These are phyloP conservation scores for Leucocoprinus birnbaumii DNA, from an alignment of 768 basidiomycete genomes.

Conservation along the genomic window DNA sequence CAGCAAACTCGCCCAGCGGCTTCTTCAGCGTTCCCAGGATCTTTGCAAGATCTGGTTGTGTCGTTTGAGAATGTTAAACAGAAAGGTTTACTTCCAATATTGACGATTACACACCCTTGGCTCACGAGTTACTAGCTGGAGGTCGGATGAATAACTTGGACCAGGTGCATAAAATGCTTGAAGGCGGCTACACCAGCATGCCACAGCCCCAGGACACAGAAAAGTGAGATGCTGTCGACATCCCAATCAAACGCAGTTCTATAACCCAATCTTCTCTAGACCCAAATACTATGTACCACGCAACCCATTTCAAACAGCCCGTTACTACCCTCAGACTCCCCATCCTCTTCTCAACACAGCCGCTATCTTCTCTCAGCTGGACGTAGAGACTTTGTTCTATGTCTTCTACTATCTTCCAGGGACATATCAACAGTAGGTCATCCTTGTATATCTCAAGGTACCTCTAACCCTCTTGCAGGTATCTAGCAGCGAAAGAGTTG, in stretches of 20 bases:
- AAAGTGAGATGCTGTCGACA: conserved; percentile 53
- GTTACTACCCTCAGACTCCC: conserved; percentile 92
- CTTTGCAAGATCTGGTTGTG: conserved; percentile 86
- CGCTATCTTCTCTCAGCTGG: conserved; percentile 84
- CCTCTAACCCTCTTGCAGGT: conserved; percentile 42
- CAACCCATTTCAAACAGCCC: conserved; percentile 87
- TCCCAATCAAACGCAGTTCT: background rate
- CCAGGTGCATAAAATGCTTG: conserved; percentile 89
- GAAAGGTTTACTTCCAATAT: conserved; percentile 60
- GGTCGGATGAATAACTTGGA: conserved; percentile 84
- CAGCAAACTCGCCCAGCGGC: conserved; percentile 20
- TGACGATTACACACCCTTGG: background rate
- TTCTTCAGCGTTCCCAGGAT: conserved; percentile 69
- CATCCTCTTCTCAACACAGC: conserved; percentile 79
- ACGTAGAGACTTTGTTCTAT: conserved; percentile 97
- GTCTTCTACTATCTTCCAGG: conserved; percentile 98
- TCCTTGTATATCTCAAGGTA: background rate
- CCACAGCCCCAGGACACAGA: conserved; percentile 95
- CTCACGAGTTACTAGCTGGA: conserved; percentile 42
- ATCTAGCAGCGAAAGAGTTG: conserved; percentile 93
- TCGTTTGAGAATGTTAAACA: conserved; percentile 97
- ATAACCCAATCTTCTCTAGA: conserved; percentile 38
- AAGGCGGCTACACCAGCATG: conserved; percentile 84
- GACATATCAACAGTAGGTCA: conserved; percentile 91
- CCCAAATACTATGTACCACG: conserved; percentile 96